These are phyloP conservation scores for Poa pratensis DNA, from an alignment of 176 grass and related monocot species.

Conservation along the genomic window DNA sequence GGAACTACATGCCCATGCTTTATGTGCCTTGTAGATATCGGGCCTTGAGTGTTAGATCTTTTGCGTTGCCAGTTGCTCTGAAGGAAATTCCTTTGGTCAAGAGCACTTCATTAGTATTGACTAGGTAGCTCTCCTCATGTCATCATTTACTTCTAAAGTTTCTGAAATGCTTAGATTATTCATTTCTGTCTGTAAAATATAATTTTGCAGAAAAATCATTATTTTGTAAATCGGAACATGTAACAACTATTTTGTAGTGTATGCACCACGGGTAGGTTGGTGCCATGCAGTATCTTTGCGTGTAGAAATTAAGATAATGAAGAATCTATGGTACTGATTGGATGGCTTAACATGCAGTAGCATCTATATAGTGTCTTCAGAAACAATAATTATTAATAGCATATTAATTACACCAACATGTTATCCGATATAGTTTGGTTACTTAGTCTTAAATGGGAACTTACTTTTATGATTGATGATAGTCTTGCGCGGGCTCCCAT, in stretches of 20 bases:
- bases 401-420: slow-evolving; percentile 14
- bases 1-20: slow-evolving; percentile 59
- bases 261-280: neutral
- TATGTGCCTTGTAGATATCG: slow-evolving; percentile 53
- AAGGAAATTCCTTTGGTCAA: slow-evolving; percentile 78
- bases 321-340: slow-evolving; percentile 7
- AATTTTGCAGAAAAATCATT: neutral
- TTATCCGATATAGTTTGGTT: neutral
- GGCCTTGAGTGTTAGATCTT: slow-evolving; percentile 56
- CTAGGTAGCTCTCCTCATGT: slow-evolving; percentile 60
- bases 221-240: slow-evolving; percentile 22
- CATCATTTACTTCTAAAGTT: slow-evolving; percentile 27
- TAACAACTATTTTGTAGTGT: neutral
- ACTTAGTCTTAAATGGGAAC: neutral
- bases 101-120: slow-evolving; percentile 58
- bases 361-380: neutral
- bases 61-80: slow-evolving; percentile 60
- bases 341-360: slow-evolving; percentile 16
- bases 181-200: slow-evolving; percentile 14
- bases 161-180: slow-evolving; percentile 32
- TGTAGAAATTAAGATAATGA: slow-evolving; percentile 34
- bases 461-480: slow-evolving; percentile 20
- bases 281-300: neutral
- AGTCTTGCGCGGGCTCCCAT: neutral
- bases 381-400: neutral